Evolutionary conservation across 2,329 filamentous ascomycete genomes (phyloP).

Genomic region (Aspergillus fumigatiaffinis): DNA sequence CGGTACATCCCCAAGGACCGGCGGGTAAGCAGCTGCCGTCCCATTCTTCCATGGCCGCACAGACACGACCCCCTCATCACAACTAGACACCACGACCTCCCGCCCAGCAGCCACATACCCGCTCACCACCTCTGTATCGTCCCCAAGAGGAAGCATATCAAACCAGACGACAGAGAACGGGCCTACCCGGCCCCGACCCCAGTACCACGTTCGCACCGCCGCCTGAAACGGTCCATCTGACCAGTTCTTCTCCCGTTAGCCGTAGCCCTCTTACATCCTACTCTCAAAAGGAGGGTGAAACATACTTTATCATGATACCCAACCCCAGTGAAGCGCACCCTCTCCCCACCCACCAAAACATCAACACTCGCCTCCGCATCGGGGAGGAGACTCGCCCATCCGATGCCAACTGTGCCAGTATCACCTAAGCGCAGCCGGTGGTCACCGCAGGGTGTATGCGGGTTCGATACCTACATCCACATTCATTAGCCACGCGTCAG

Average conservation of each 20-base stretch:
- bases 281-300: neutral
- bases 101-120: slow-evolving; percentile 31
- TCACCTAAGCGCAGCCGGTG: neutral
- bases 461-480: neutral
- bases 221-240: slow-evolving; percentile 32
- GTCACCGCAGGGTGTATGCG: slow-evolving; percentile 5
- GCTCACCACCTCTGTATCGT: slow-evolving; percentile 20
- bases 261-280: neutral
- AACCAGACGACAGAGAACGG: slow-evolving; percentile 46
- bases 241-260: slow-evolving; percentile 38
- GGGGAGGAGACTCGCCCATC: slow-evolving; percentile 37
- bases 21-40: neutral
- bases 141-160: slow-evolving; percentile 24
- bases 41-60: slow-evolving; percentile 12
- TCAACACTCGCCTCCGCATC: slow-evolving; percentile 31
- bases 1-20: slow-evolving; percentile 11
- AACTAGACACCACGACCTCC: slow-evolving; percentile 23
- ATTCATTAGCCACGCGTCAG: too few species aligned
- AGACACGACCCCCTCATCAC: slow-evolving; percentile 7
- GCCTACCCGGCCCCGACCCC: slow-evolving; percentile 44
- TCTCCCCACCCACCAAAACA: slow-evolving; percentile 26
- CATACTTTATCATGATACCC: slow-evolving; percentile 47
- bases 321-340: slow-evolving; percentile 32
- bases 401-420: slow-evolving; percentile 18
- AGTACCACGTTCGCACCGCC: slow-evolving; percentile 38